These are phyloP conservation scores for Ilyonectria mors-panacis DNA, from an alignment of 2,329 filamentous ascomycete species.

Conservation along the genomic window DNA sequence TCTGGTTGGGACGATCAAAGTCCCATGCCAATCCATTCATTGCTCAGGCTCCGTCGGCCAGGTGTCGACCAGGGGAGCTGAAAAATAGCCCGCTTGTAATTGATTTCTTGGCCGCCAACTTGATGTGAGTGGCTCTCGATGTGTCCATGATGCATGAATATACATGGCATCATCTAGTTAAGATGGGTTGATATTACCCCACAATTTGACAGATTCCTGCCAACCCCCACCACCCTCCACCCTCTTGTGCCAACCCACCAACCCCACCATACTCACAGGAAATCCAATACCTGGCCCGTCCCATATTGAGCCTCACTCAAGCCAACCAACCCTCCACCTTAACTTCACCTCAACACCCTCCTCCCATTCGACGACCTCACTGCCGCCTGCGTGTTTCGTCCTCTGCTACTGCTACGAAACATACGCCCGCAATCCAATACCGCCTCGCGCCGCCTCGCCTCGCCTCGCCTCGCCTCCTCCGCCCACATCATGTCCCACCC, in stretches of 20 bases:
- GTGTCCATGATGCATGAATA: not conserved
- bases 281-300: slow-evolving; percentile 33
- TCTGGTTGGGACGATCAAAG: not conserved
- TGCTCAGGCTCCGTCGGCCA: slow-evolving; percentile 4
- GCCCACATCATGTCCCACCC: slow-evolving; percentile 78
- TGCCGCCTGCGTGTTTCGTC: not conserved
- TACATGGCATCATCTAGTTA: no score
- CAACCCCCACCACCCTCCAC: slow-evolving; percentile 16
- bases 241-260: slow-evolving; percentile 12
- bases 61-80: slow-evolving; percentile 6
- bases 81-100: not conserved
- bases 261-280: slow-evolving; percentile 26
- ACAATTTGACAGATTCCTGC: slow-evolving; percentile 17
- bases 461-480: slow-evolving; percentile 1
- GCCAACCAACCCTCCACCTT: slow-evolving; percentile 2
- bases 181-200: slow-evolving; percentile 7
- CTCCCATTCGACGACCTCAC: not conserved
- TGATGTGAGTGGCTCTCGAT: not conserved
- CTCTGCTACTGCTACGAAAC: not conserved
- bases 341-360: not conserved
- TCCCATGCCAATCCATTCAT: not conserved
- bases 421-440: not conserved
- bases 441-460: not conserved
- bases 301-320: slow-evolving; percentile 33
- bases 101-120: not conserved